A percentile compares a stretch with the other conserved stretches of the same genome.
Conservation (phyloP, 257 asterid species). For the Salvia splendens region DNA sequence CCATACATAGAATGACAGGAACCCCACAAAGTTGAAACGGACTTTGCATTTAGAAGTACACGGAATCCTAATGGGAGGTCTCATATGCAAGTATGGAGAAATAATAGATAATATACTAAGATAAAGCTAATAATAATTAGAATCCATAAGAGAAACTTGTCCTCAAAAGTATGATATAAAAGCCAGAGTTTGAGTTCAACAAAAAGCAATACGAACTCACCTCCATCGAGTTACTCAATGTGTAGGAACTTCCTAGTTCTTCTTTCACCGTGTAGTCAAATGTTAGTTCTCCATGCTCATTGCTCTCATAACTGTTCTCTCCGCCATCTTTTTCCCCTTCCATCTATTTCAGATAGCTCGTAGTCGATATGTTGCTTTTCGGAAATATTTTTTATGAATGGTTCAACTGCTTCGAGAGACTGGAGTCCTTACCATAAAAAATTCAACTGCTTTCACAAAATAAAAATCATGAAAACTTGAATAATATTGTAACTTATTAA, state of each 20-base stretch:
- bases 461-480: conserved; percentile 32
- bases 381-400: conserved; percentile 65
- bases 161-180: conserved; percentile 11
- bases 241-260: conserved; percentile 52
- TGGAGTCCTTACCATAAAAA: conserved; percentile 86
- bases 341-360: conserved; percentile 60
- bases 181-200: conserved; percentile 9
- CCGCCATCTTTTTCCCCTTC: conserved; percentile 54
- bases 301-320: conserved; percentile 52
- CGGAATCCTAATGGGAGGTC: conserved; percentile 19
- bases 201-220: conserved; percentile 39
- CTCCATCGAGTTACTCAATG: conserved; percentile 66
- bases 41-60: background rate
- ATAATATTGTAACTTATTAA: conserved; percentile 15
- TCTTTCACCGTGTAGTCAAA: conserved; percentile 61
- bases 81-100: conserved; percentile 9
- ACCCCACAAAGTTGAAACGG: background rate
- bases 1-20: background rate
- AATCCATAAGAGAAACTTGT: conserved; percentile 11
- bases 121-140: conserved; percentile 8
- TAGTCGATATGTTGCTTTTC: conserved; percentile 83
- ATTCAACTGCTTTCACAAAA: conserved; percentile 55
- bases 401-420: conserved; percentile 85
- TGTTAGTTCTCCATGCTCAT: conserved; percentile 70
- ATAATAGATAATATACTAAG: background rate